Evolutionary conservation across 1,284 basidiomycete species (phyloP).

Genomic region (Marasmius tenuissimus): DNA sequence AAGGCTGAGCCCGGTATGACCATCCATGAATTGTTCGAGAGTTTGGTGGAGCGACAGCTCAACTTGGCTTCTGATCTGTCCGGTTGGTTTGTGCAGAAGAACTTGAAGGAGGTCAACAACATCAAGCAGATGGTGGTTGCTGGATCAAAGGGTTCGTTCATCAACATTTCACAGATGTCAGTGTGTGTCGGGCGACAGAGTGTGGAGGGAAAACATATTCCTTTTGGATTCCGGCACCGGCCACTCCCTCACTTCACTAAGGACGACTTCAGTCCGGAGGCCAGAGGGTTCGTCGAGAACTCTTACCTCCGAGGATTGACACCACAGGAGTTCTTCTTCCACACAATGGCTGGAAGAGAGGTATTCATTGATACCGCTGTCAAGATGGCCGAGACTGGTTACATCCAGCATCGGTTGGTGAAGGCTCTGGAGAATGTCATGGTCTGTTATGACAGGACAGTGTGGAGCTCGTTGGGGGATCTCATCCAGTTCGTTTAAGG

Average conservation of each 20-base stretch:
- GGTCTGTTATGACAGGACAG: slow-evolving; percentile 98
- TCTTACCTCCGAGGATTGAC: slow-evolving; percentile 98
- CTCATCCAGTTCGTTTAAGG: slow-evolving; percentile 97
- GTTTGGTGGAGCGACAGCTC: slow-evolving; percentile 80
- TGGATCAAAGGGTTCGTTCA: slow-evolving; percentile 97
- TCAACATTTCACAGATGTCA: slow-evolving; percentile 99
- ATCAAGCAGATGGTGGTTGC: slow-evolving; percentile 99
- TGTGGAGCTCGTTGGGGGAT: slow-evolving; percentile 94
- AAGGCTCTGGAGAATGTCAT: slow-evolving; percentile 98
- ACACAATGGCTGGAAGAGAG: slow-evolving; percentile 99
- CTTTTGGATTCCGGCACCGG: slow-evolving; percentile 97
- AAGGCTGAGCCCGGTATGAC: no score
- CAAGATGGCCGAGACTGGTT: slow-evolving; percentile 99
- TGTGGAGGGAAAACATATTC: slow-evolving; percentile 97
- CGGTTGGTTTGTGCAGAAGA: slow-evolving; percentile 94
- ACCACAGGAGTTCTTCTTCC: slow-evolving; percentile 99
- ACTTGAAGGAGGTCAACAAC: slow-evolving; percentile 98
- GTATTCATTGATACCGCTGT: slow-evolving; percentile 99
- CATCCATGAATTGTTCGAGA: no score
- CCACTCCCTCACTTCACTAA: slow-evolving; percentile 97
- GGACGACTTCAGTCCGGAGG: slow-evolving; percentile 98
- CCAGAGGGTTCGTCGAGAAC: slow-evolving; percentile 99
- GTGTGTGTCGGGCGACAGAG: slow-evolving; percentile 99
- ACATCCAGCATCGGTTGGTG: slow-evolving; percentile 97
- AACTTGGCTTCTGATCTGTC: slow-evolving; percentile 96